Conservation (phyloP, 768 basidiomycete genomes). For the Boletus speciosus region DNA sequence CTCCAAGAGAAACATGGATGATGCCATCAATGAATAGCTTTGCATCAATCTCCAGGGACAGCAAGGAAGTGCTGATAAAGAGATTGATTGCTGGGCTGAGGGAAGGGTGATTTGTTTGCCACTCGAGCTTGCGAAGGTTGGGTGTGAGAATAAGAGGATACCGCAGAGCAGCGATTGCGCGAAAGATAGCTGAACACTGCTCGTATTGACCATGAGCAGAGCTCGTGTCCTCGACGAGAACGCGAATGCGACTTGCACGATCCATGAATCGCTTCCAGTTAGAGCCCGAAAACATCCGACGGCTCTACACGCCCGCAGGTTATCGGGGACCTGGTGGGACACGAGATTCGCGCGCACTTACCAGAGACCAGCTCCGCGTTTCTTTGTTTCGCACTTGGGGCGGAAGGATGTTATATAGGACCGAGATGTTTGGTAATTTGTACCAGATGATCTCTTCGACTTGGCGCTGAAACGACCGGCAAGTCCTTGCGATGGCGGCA, state of each 20-base stretch:
- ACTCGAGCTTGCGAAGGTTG: constrained; percentile 20
- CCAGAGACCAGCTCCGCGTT: constrained; percentile 18
- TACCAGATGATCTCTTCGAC: constrained; percentile 26
- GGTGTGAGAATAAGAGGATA: constrained; percentile 21
- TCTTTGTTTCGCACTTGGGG: constrained; percentile 10
- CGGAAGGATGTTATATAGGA: constrained; percentile 19
- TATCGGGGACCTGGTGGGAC: neutral
- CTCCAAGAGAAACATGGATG: constrained; percentile 12
- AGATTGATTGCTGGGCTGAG: constrained; percentile 14
- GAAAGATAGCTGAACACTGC: constrained; percentile 4
- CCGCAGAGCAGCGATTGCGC: constrained; percentile 15
- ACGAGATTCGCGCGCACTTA: constrained; percentile 2
- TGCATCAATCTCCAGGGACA: constrained; percentile 23
- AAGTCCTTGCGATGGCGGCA: constrained; percentile 27
- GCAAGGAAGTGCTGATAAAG: constrained; percentile 19
- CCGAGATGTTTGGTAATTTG: constrained; percentile 6
- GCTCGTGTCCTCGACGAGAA: constrained; percentile 3
- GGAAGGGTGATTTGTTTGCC: constrained; percentile 3
- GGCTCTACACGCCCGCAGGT: constrained; percentile 9
- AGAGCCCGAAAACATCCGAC: constrained; percentile 14
- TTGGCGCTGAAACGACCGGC: constrained; percentile 15
- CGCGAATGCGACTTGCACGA: constrained; percentile 14
- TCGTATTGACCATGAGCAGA: neutral
- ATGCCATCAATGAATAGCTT: constrained; percentile 11
- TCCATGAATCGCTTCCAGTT: constrained; percentile 20